Base-by-base conservation (phyloP, 768 basidiomycete genomes). In the Lentinula sp. region DNA sequence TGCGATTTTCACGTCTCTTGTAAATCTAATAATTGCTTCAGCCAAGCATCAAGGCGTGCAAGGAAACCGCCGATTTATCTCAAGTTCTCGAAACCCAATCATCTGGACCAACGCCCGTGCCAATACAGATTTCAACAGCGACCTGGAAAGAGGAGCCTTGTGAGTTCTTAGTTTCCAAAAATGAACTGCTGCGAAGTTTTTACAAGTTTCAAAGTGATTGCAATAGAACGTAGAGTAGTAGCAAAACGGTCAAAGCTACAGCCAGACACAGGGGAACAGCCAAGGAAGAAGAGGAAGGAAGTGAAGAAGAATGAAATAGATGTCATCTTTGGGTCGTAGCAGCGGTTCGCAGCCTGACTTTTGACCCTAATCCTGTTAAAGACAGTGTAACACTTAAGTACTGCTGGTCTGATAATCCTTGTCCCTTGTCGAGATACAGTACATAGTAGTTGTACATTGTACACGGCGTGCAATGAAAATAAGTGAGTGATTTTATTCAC, bases 301-400 rank as follows among this genome's bases (percentile, higher is more conserved):
- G 71, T 69, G 61, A 71, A 69, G 50, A 73, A 65, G 58, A 80
- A 89, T 64, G 87, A 87, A 66, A 89, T 89, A 40, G 87, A 89
- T 64, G 81, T 80, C 16, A 88, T 89, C 18, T 88, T 88, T 68
- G 82, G 80, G 0, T 76, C 74, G 68, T 90, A 54, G 81, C 83
- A 39, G 9, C 13, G 7, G 13, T 39, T 8, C 13, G 37, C 28
- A 15, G 45, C 3, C 8, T 46, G 45, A n/a, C 15, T 28, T 28
- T 28, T 28, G 28, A 28, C 28, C 0, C 28, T 28, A 28, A 28
- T 28, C 28, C 0, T 28, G 28, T 28, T 28, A 28, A 28, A 28
- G 0, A 28, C n/a, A n/a, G n/a, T 28, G 28, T 28, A 28, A 28
- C 0, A 2, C 28, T 28, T 4, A 4, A n/a, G n/a, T n/a, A n/a